Percentiles rank a stretch among this genome's conserved stretches.
Conservation (phyloP, 23 red algal genomes). For the Gracilaria caudata region DNA sequence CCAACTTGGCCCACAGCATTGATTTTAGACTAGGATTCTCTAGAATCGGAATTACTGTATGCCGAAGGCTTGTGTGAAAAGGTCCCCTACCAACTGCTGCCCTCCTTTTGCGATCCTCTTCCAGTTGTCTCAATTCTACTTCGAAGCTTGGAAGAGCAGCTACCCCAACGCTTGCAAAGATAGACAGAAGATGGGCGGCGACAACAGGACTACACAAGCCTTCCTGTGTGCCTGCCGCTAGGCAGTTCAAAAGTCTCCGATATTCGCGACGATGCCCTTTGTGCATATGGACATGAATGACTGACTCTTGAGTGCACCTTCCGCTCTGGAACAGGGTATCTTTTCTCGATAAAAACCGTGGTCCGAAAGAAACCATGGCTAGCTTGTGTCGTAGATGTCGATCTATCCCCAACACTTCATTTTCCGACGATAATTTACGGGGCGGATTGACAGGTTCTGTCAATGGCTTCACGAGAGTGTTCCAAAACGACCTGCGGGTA, state of each 20-base stretch:
- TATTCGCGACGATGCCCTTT: constrained; percentile 1
- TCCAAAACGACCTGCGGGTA: constrained; percentile 25
- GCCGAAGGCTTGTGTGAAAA: neutral
- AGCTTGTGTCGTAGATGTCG: neutral
- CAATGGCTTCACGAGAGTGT: constrained; percentile 25
- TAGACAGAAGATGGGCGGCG: constrained; percentile 38
- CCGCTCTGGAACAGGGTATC: constrained; percentile 18
- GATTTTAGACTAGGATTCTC: neutral
- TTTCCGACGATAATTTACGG: neutral
- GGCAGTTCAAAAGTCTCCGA: neutral
- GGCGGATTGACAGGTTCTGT: neutral
- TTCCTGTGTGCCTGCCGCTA: neutral
- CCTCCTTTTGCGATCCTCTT: neutral
- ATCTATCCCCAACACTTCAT: neutral
- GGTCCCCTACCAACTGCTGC: neutral
- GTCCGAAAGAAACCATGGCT: constrained; percentile 11
- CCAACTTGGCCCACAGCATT: constrained; percentile 20
- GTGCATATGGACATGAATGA: constrained; percentile 29
- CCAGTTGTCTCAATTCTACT: neutral
- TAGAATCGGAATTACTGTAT: neutral
- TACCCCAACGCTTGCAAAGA: neutral
- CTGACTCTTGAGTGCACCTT: constrained; percentile 17
- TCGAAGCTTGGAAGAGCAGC: constrained; percentile 14
- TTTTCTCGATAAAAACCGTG: constrained; percentile 3
- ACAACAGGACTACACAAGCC: neutral